Evolutionary conservation across 163 green algal species (phyloP), one percentile per base, ranked within the genome.

Genomic region (Chloromonas sp.): DNA sequence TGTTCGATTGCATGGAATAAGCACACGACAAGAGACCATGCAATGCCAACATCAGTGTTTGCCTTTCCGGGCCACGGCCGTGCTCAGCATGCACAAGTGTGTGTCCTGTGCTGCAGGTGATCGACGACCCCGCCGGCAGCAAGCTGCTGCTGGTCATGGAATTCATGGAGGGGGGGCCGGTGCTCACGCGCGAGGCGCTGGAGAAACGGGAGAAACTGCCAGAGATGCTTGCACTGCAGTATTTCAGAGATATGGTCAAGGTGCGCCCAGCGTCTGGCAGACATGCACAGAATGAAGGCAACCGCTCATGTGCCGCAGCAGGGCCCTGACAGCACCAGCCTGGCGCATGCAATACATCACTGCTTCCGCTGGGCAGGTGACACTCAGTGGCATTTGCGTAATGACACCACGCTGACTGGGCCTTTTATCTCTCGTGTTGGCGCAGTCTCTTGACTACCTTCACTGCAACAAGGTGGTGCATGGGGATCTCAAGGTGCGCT

Each of bases 131-230:
- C 0, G 83, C 81, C 2, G 86, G 89, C 82, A 93, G 88, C 85
- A 96, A 96, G 91, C 92, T 97, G 83, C 90, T 96, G 83, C 90
- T 98, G 79, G 93, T 98, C 60, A 96, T 97, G 94, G 94, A 96
- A 82, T 97, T 96, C 86, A 91, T 94, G 81, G 93, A 97, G 85
- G 94, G 94, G 0, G 94, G 94, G 14, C 93, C 94, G 0, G 91
- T 96, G 61, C 90, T 96, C 84, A 94, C 92, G 1, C 85, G 94
- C 0, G 90, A 91, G 71, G 90, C 89, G n/a, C 91, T 97, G 81
- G 93, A 94, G 79, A 83, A 86, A 82, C 87, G 89, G 14, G 85
- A 92, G 61, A 71, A 90, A 79, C 86, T 97, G 13, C 90, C 93
- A 0, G 94, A 97, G 85, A 76, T 86, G 3, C 84, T 96, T 1